Conservation (phyloP, 202 grass and related monocot species). For the Cymbopogon flexuosus region DNA sequence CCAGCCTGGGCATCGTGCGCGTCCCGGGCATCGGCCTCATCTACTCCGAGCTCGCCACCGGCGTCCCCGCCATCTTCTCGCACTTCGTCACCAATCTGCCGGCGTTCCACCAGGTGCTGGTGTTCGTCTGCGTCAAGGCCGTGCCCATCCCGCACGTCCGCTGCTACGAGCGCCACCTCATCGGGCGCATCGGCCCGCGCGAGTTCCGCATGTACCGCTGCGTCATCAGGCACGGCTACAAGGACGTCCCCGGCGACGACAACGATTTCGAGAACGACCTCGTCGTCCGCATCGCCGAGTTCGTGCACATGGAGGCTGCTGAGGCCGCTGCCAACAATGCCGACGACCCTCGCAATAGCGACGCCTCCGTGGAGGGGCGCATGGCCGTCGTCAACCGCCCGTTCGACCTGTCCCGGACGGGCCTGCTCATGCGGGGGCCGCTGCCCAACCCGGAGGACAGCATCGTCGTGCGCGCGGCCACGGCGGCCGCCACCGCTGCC, state of each 20-base stretch:
- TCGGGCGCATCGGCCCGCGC: constrained; percentile 63
- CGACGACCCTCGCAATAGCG: not conserved
- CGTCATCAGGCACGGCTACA: constrained; percentile 74
- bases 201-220: constrained; percentile 67
- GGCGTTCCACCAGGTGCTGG: constrained; percentile 72
- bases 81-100: constrained; percentile 85
- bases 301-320: constrained; percentile 66
- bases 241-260: constrained; percentile 57
- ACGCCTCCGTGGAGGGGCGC: constrained; percentile 41
- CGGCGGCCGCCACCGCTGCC: not conserved
- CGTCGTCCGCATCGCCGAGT: constrained; percentile 68
- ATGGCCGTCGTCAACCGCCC: constrained; percentile 53
- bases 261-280: constrained; percentile 74
- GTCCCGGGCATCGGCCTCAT: constrained; percentile 69
- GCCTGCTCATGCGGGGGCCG: constrained; percentile 35
- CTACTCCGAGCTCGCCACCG: constrained; percentile 63
- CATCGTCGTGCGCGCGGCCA: constrained; percentile 29
- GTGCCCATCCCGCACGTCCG: constrained; percentile 54
- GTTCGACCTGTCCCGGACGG: constrained; percentile 22
- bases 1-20: constrained; percentile 73
- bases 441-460: constrained; percentile 1
- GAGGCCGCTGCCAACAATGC: not conserved
- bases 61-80: constrained; percentile 66
- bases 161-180: constrained; percentile 52
- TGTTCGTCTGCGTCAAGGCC: constrained; percentile 72